Conservation (phyloP, 495 filamentous ascomycete genomes). For the Glutinoglossum americanum region DNA sequence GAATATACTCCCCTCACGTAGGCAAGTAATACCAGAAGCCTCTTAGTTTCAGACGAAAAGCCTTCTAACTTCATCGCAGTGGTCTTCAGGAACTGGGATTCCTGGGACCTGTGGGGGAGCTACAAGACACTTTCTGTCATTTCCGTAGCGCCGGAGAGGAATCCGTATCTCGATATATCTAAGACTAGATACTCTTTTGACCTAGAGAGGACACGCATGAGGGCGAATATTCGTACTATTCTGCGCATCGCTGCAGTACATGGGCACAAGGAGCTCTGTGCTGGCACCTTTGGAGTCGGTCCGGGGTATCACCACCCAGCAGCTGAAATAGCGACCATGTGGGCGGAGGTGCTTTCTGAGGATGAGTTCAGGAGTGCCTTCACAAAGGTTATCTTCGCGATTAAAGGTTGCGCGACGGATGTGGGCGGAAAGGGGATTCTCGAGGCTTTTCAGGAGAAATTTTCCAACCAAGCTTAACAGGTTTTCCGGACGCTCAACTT, state of each 20-base stretch:
- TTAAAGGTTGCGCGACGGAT: constrained; percentile 21
- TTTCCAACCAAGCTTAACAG: no score
- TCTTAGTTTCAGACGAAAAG: not conserved
- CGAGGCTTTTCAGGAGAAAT: no score
- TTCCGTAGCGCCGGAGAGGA: constrained; percentile 43
- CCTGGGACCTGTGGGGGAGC: constrained; percentile 20
- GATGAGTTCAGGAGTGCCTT: constrained; percentile 44
- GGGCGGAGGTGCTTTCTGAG: constrained; percentile 42
- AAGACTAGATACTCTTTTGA: constrained; percentile 44
- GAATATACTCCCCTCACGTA: constrained; percentile 42
- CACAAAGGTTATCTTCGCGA: constrained; percentile 45
- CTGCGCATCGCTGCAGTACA: constrained; percentile 43
- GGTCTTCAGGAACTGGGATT: constrained; percentile 30
- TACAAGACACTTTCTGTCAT: constrained; percentile 37
- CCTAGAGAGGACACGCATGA: constrained; percentile 44
- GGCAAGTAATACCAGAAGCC: constrained; percentile 21
- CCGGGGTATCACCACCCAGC: constrained; percentile 48
- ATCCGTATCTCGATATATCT: constrained; percentile 44
- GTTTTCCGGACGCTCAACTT: constrained; percentile 2
- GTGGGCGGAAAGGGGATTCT: constrained; percentile 11
- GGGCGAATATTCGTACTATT: constrained; percentile 45
- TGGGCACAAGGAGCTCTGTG: constrained; percentile 33
- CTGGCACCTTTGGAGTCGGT: constrained; percentile 51
- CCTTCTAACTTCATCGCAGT: constrained; percentile 14
- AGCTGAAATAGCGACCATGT: constrained; percentile 42